phyloP scores from a whole-genome alignment of 129 eudicot species.

The Rutidosis leptorrhynchoides region DNA sequence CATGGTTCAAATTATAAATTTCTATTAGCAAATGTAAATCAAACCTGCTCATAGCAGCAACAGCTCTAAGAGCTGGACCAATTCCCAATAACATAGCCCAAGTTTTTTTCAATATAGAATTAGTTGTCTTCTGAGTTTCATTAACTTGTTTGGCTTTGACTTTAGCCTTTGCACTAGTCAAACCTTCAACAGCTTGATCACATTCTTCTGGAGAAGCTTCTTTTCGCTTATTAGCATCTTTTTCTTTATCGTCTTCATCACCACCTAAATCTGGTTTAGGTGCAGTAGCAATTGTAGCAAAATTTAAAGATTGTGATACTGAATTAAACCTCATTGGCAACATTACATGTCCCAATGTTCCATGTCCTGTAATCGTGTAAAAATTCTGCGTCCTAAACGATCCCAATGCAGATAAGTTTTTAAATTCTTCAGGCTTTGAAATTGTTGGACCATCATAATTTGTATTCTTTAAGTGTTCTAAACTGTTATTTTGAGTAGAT shows the following conservation, averaged over 20 bases:
- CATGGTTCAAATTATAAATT: no score
- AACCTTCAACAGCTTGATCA: slow-evolving; percentile 92
- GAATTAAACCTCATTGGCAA: slow-evolving; percentile 34
- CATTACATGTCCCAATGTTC: slow-evolving; percentile 25
- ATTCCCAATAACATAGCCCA: slow-evolving; percentile 77
- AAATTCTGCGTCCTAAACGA: slow-evolving; percentile 30
- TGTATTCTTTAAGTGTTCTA: slow-evolving; percentile 18
- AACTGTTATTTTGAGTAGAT: slow-evolving; percentile 27
- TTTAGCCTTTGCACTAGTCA: slow-evolving; percentile 73
- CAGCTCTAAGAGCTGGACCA: slow-evolving; percentile 85
- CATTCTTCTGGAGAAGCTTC: slow-evolving; percentile 94
- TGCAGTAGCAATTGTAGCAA: slow-evolving; percentile 56
- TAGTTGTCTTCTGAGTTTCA: slow-evolving; percentile 54
- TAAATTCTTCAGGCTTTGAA: slow-evolving; percentile 27
- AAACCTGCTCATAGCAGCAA: slow-evolving; percentile 91
- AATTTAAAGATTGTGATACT: slow-evolving; percentile 36
- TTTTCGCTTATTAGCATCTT: slow-evolving; percentile 59
- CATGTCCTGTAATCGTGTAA: slow-evolving; percentile 35
- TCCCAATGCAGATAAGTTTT: slow-evolving; percentile 27
- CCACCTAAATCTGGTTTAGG: slow-evolving; percentile 56
- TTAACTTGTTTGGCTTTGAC: slow-evolving; percentile 62
- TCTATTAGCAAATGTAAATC: neutral
- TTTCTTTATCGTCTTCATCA: slow-evolving; percentile 53
- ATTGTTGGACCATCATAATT: slow-evolving; percentile 29
- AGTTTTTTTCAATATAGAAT: slow-evolving; percentile 49